A percentile compares a stretch with the other conserved stretches of the same genome.
These are phyloP conservation scores for Eucalyptus cladocalyx DNA, from an alignment of 345 rosid genomes.

Conservation along the genomic window DNA sequence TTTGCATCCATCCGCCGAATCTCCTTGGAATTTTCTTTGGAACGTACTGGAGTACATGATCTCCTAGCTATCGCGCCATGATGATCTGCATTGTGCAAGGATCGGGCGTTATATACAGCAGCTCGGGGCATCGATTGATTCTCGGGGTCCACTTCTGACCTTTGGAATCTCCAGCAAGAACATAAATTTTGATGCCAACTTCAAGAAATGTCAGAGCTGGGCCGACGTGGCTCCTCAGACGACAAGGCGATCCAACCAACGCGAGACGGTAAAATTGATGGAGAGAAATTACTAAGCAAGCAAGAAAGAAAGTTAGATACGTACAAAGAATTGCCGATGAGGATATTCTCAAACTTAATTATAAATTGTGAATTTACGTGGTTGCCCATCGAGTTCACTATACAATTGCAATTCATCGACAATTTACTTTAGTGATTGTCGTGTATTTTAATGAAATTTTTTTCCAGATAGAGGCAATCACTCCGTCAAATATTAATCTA, in stretches of 20 bases:
- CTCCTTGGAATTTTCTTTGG: background rate
- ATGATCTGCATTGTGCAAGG: background rate
- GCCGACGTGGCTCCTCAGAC: background rate
- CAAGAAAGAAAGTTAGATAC: background rate
- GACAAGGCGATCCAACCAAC: background rate
- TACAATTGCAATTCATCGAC: background rate
- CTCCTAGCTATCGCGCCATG: background rate
- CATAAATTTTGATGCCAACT: background rate
- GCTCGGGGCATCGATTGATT: background rate
- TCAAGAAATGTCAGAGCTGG: background rate
- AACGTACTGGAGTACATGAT: background rate
- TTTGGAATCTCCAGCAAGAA: background rate
- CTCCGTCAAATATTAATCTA: background rate
- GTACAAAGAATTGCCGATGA: background rate
- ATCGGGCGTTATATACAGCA: background rate
- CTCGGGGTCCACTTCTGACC: background rate
- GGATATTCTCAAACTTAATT: background rate
- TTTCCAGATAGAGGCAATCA: background rate
- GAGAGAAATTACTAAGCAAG: background rate
- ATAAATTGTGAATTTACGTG: background rate
- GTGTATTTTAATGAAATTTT: background rate
- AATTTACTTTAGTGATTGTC: background rate
- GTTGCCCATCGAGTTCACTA: background rate
- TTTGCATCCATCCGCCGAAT: background rate
- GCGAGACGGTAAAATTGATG: background rate